Evolutionary conservation across 371 early-diverging fungal genomes (phyloP).

Genomic region (Syncephalastrum monosporum): DNA sequence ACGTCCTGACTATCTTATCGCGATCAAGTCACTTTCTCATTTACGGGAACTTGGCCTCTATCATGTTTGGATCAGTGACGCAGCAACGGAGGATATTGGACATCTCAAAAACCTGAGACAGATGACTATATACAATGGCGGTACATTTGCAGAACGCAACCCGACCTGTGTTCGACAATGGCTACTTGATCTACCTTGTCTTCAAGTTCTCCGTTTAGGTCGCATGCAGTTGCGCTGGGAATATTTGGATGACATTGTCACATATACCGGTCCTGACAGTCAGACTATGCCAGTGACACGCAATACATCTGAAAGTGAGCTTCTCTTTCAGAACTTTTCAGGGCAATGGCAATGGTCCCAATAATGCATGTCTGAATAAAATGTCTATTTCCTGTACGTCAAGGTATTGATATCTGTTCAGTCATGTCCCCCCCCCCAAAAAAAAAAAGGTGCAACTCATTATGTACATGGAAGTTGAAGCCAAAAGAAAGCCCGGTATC

Average conservation of each 20-base stretch:
- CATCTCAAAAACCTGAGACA: constrained; percentile 1
- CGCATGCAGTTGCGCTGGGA: constrained; percentile 11
- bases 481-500: too few species aligned
- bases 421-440: too few species aligned
- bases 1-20: not conserved
- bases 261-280: too few species aligned
- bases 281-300: too few species aligned
- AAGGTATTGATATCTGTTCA: too few species aligned
- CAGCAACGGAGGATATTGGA: constrained; percentile 3
- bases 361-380: too few species aligned
- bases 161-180: constrained; percentile 11
- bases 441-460: too few species aligned
- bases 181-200: constrained; percentile 1
- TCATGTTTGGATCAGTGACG: constrained; percentile 13
- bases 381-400: too few species aligned
- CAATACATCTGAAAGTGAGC: too few species aligned
- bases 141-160: constrained; percentile 10
- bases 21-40: not conserved
- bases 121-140: constrained; percentile 13
- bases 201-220: constrained; percentile 9
- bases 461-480: too few species aligned
- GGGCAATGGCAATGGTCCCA: too few species aligned
- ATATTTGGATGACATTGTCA: constrained; percentile 10
- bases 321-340: too few species aligned
- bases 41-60: constrained; percentile 11